Evolutionary conservation across 2,329 filamentous ascomycete genomes (phyloP), one percentile per base, ranked within the genome.

Genomic region (Diaporthe sp.): DNA sequence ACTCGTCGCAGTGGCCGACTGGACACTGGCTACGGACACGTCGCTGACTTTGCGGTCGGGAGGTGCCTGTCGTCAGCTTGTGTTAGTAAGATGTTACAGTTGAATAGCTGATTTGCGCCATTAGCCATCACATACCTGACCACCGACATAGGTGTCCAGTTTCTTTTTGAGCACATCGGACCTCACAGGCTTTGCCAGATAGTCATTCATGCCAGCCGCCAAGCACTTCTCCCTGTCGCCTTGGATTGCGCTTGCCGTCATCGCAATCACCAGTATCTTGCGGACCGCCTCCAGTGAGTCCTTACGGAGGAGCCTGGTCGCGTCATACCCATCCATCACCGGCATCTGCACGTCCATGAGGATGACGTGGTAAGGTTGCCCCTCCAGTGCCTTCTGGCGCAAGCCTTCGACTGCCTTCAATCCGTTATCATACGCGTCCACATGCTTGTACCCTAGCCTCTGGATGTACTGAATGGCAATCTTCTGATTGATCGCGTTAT

Each of bases 301-400:
- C 78, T 91, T 91, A 13, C 96, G 92, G 58, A 98, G 91, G 74
- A 95, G 89, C 77, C 93, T 93, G 0, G 96, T 98, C 1, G 96
- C 95, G 83, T 97, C 94, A 81, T 98, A 98, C 8, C 96, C 96
- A 82, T 98, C 96, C 12, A 97, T 89, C 4, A 97, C 92, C 0
- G 96, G 96, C 96, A 98, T 98, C 84, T 98, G 95, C 4, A 97
- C 95, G 82, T 98, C 96, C 96, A 98, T 98, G 58, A 98, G 89
- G 54, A 97, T 93, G 42, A 98, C 89, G 80, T 98, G 95, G 84
- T 97, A 98, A 0, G 95, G 96, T 12, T 87, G 87, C 1, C 92
- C 93, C 76, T 94, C 92, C 58, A 86, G 87, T 4, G 93, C 93
- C 76, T 92, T 93, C 68, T 90, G 86, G 12, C 93, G 92, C n/a